Percentiles rank a stretch among this genome's conserved stretches.
These are phyloP conservation scores for Trichosporon faecale DNA, from an alignment of 1,284 basidiomycete genomes.

Conservation along the genomic window DNA sequence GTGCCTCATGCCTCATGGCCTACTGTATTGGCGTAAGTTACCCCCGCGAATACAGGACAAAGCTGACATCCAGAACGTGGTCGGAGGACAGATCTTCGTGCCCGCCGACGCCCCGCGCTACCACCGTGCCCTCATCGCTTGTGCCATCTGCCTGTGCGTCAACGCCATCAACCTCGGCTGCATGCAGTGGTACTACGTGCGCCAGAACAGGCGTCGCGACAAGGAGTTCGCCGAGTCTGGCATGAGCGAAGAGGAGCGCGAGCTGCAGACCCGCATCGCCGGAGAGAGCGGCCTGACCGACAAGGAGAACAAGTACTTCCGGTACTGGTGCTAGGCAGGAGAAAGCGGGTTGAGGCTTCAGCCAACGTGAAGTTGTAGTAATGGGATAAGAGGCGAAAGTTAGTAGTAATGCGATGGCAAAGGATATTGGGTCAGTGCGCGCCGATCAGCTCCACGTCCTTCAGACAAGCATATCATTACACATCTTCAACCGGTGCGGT, in stretches of 20 bases:
- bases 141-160: conserved; percentile 22
- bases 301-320: conserved; percentile 1
- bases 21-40: conserved; percentile 29
- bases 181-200: conserved; percentile 32
- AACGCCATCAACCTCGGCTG: conserved; percentile 19
- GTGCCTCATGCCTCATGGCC: conserved; percentile 20
- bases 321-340: not conserved
- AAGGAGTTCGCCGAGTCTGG: conserved; percentile 25
- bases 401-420: not conserved
- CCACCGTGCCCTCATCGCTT: conserved; percentile 23
- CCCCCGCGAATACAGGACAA: not conserved
- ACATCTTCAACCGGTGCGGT: conserved; percentile 68
- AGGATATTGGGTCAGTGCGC: not conserved
- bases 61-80: conserved; percentile 19
- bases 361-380: not conserved
- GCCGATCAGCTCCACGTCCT: not conserved
- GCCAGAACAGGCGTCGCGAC: conserved; percentile 29
- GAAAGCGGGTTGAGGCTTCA: not conserved
- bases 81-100: conserved; percentile 32
- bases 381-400: not conserved
- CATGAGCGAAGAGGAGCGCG: conserved; percentile 30
- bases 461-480: conserved; percentile 5
- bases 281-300: conserved; percentile 39
- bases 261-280: conserved; percentile 28
- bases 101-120: conserved; percentile 29